Percentiles rank a stretch among this genome's conserved stretches.
These are phyloP conservation scores for Trichoderma lentiforme DNA, from an alignment of 2,329 filamentous ascomycete genomes.

Conservation along the genomic window DNA sequence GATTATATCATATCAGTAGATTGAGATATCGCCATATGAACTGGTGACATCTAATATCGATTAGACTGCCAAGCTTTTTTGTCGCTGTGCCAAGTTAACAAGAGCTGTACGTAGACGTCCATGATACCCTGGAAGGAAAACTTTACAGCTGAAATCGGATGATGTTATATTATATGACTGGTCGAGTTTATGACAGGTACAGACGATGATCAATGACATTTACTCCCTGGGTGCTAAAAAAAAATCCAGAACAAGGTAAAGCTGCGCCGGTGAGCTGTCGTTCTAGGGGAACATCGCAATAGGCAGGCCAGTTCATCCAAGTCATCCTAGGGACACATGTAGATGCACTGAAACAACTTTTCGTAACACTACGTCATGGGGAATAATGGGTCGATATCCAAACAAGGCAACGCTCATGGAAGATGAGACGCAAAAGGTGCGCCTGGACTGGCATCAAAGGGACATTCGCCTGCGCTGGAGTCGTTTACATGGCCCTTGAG, in stretches of 20 bases:
- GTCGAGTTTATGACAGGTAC: background rate
- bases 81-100: background rate
- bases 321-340: background rate
- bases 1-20: background rate
- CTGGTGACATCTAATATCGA: background rate
- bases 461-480: background rate
- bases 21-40: background rate
- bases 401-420: background rate
- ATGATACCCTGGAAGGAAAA: background rate
- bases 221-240: background rate
- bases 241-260: background rate
- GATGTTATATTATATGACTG: background rate
- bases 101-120: background rate
- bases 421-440: background rate
- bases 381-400: background rate
- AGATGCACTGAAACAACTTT: background rate
- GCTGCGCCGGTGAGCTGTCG: too few relatives aligned
- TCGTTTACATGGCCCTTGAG: background rate
- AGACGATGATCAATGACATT: background rate
- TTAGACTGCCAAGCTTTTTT: background rate
- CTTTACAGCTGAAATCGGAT: background rate
- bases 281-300: background rate
- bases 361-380: constrained; percentile 6
- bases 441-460: background rate
- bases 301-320: background rate